phyloP scores from a whole-genome alignment of 441 rosid genomes.

The Populus hybrid region DNA sequence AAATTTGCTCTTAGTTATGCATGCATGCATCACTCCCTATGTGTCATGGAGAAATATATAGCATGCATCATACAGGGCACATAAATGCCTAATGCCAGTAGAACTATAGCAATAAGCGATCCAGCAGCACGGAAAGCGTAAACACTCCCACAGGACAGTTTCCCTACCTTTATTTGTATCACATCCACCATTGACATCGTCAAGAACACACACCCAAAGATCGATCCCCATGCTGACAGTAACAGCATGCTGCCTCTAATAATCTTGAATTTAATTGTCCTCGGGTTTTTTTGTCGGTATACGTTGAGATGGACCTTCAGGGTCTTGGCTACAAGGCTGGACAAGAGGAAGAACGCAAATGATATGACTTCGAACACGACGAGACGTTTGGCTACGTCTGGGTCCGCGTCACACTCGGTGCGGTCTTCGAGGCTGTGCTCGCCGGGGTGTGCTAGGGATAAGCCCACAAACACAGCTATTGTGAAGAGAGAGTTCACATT shows the following conservation, averaged over 20 bases:
- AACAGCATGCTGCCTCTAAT: constrained; percentile 5
- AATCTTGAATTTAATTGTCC: background rate
- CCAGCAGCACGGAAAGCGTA: background rate
- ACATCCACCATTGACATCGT: constrained; percentile 23
- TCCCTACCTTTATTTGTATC: constrained; percentile 19
- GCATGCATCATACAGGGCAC: no score
- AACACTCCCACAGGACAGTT: background rate
- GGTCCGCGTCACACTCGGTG: constrained; percentile 1
- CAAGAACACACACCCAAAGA: constrained; percentile 1
- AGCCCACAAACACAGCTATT: constrained; percentile 26
- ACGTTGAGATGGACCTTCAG: constrained; percentile 22
- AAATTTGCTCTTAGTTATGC: no score
- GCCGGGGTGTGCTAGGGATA: constrained; percentile 6
- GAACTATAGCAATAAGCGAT: background rate
- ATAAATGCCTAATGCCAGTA: no score
- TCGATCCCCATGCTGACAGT: background rate
- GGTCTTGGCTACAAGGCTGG: constrained; percentile 25
- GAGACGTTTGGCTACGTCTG: background rate
- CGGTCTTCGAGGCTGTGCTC: constrained; percentile 10
- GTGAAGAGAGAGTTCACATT: constrained; percentile 28
- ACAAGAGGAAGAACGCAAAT: constrained; percentile 22
- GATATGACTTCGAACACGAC: constrained; percentile 19
- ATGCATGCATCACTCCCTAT: no score
- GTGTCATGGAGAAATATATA: no score
- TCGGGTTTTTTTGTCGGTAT: background rate